Conservation (phyloP, 495 filamentous ascomycete genomes). For the Hyphodiscus hymeniophilus region DNA sequence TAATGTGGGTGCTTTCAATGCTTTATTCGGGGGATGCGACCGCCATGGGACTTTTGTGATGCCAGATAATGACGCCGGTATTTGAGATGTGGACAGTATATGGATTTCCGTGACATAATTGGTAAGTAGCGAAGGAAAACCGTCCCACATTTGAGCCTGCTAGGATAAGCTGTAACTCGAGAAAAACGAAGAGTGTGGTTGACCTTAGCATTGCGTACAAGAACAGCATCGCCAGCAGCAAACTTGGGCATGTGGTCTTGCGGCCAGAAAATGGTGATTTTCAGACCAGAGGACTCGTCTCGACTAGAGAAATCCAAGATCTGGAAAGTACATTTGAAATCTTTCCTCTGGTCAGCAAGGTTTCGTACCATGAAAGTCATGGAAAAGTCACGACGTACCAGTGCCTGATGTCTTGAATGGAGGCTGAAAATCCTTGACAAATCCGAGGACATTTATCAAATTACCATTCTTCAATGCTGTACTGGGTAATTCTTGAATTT, state of each 20-base stretch:
- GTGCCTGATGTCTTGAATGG: constrained; percentile 31
- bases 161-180: constrained; percentile 4
- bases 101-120: constrained; percentile 27
- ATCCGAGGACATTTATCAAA: constrained; percentile 39
- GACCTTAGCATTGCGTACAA: constrained; percentile 33
- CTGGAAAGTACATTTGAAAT: constrained; percentile 17
- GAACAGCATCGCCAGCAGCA: constrained; percentile 31
- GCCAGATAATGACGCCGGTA: constrained; percentile 29
- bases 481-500: constrained; percentile 9
- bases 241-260: constrained; percentile 32
- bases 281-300: constrained; percentile 20
- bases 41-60: neutral
- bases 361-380: neutral
- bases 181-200: constrained; percentile 16
- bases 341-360: constrained; percentile 8
- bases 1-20: neutral
- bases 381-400: constrained; percentile 28
- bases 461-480: neutral
- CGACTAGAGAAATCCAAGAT: constrained; percentile 27
- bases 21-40: constrained; percentile 1
- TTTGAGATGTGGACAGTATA: constrained; percentile 30
- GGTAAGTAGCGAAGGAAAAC: constrained; percentile 31
- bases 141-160: constrained; percentile 26
- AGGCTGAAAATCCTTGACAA: constrained; percentile 39
- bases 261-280: constrained; percentile 35